Evolutionary conservation across 2,329 filamentous ascomycete genomes (phyloP), one percentile per base, ranked within the genome.

Genomic region (Karstenula rhodostoma): DNA sequence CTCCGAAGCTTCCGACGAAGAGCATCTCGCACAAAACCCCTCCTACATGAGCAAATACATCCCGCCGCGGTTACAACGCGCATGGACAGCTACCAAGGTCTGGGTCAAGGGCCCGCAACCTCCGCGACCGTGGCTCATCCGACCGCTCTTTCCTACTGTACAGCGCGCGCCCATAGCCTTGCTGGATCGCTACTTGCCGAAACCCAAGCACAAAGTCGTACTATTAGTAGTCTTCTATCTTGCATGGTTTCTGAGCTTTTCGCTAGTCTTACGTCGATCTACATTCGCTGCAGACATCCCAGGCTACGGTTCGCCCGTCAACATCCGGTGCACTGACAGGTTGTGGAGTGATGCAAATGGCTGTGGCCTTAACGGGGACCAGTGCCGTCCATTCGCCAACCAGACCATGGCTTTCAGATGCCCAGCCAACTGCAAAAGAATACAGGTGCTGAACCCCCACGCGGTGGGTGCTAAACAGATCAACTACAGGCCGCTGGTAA

Each of bases 301-400:
- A 15, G 88, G 86, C 50, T 91, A 89, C 80, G 91, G 90, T 17
- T 82, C 80, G 48, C 90, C 91, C 0, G 82, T 85, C 57, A 82
- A 84, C 56, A 86, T 94, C 46, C 81, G 86, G 32, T 95, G 92
- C 75, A 86, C 85, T 13, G 83, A 85, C 56, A 85, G 88, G 15
- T 92, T 91, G 72, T 95, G 91, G 90, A 77, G 72, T 44, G 81
- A 87, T 40, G 89, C 87, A 35, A 94, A 93, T 71, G 80, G 80
- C 13, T 95, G 92, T 74, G 91, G 91, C 0, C 71, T 94, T 15
- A 88, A 94, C 66, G 92, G 92, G 7, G 87, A 88, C 61, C 82
- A 87, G 54, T 95, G 92, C 71, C 86, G 91, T 9, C 92, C 92
- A 0, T 95, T 95, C 71, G 85, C 85, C 59, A 89, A 88, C 64